These are phyloP conservation scores for Aspergillus alliaceus DNA, from an alignment of 2,329 filamentous ascomycete genomes.

Conservation along the genomic window DNA sequence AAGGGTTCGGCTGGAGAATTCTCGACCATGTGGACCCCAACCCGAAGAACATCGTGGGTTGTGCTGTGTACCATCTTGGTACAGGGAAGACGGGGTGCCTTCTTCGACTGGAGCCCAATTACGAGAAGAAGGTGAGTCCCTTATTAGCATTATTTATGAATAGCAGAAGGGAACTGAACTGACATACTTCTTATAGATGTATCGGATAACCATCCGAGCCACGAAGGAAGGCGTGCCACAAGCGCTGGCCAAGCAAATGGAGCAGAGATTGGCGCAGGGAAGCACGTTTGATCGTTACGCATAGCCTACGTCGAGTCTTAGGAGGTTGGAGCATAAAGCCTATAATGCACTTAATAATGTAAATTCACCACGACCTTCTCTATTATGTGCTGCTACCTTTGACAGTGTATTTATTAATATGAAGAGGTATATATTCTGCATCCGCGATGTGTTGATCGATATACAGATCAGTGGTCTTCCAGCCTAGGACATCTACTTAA, in stretches of 20 bases:
- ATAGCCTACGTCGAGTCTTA: constrained; percentile 1
- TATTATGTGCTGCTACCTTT: not conserved
- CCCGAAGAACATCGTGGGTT: constrained; percentile 84
- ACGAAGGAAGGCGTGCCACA: constrained; percentile 87
- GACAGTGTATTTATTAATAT: constrained; percentile 16
- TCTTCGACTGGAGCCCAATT: constrained; percentile 91
- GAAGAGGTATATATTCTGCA: constrained; percentile 8
- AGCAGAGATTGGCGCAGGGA: constrained; percentile 70
- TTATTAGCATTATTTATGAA: not conserved
- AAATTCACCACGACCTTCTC: not conserved
- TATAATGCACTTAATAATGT: constrained; percentile 6
- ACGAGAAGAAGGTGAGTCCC: constrained; percentile 75
- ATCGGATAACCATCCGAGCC: constrained; percentile 87
- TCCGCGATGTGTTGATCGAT: not conserved
- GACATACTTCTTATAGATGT: constrained; percentile 66
- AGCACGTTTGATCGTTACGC: constrained; percentile 18
- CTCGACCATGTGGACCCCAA: constrained; percentile 88
- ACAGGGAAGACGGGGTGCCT: constrained; percentile 93
- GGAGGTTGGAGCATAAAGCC: not conserved
- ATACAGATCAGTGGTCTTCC: not conserved
- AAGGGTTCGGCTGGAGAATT: constrained; percentile 88
- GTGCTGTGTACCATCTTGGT: constrained; percentile 74
- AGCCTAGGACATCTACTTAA: not conserved
- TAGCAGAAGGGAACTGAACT: not conserved
- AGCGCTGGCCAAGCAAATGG: constrained; percentile 81